phyloP scores from a whole-genome alignment of 2,329 filamentous ascomycete species.

The Dactylellina cionopaga region DNA sequence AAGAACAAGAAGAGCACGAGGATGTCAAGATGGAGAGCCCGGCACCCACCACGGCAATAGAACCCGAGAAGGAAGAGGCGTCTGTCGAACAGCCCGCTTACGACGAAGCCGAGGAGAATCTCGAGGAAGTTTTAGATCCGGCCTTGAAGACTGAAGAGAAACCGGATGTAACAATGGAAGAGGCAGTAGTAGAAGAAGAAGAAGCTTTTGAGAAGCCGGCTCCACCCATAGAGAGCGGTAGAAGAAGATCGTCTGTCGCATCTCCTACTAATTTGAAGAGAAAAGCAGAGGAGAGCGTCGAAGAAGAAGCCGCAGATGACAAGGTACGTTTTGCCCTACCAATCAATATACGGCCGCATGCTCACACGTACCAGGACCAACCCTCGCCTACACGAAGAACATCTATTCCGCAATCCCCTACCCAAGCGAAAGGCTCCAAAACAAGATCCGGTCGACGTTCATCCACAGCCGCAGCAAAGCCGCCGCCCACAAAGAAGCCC shows the following conservation, averaged over 20 bases:
- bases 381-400: slow-evolving; percentile 38
- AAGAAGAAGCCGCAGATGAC: slow-evolving; percentile 32
- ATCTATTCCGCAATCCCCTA: slow-evolving; percentile 41
- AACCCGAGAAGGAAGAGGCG: slow-evolving; percentile 30
- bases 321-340: slow-evolving; percentile 15
- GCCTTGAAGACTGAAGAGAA: slow-evolving; percentile 18
- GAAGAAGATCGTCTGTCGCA: slow-evolving; percentile 27
- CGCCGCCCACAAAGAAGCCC: slow-evolving; percentile 46
- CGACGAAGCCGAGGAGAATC: slow-evolving; percentile 18
- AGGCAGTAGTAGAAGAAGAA: slow-evolving; percentile 21
- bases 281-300: slow-evolving; percentile 43
- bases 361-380: slow-evolving; percentile 34
- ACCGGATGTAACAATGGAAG: slow-evolving; percentile 32
- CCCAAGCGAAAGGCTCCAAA: slow-evolving; percentile 29
- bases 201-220: slow-evolving; percentile 25
- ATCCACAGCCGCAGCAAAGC: slow-evolving; percentile 28
- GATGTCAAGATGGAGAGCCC: slow-evolving; percentile 53
- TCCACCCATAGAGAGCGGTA: slow-evolving; percentile 16
- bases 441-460: slow-evolving; percentile 27
- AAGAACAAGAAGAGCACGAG: slow-evolving; percentile 62
- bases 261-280: slow-evolving; percentile 32
- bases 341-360: not conserved
- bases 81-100: not conserved
- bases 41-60: slow-evolving; percentile 49
- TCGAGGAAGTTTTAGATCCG: slow-evolving; percentile 36